phyloP scores from a whole-genome alignment of 108 stramenopile species.

The Aurantiochytrium sp. region DNA sequence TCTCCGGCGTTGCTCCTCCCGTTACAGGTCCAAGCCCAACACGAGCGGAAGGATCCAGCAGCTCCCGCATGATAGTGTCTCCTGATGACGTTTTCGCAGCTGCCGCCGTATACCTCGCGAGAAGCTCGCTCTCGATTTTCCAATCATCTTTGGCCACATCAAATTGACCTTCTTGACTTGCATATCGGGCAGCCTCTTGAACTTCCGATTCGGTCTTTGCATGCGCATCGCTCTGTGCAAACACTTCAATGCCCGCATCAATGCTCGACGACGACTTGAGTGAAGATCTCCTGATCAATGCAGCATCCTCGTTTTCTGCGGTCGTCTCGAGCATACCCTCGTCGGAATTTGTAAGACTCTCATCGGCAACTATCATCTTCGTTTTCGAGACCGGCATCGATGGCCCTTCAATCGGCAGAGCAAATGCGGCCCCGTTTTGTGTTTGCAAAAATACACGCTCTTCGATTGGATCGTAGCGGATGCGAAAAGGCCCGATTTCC shows the following conservation, averaged over 20 bases:
- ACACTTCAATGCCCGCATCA: too few species aligned
- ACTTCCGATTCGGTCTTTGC: too few species aligned
- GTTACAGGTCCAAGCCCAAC: neutral
- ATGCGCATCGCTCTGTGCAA: too few species aligned
- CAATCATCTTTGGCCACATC: neutral
- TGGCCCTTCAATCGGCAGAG: neutral
- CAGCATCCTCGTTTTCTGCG: too few species aligned
- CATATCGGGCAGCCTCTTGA: too few species aligned
- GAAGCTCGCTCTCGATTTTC: neutral
- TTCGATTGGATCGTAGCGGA: neutral
- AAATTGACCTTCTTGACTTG: too few species aligned
- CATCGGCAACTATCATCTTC: too few species aligned
- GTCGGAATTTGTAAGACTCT: too few species aligned
- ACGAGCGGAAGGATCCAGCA: neutral
- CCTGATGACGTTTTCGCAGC: neutral
- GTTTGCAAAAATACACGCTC: neutral
- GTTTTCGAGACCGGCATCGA: too few species aligned
- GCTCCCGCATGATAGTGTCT: neutral
- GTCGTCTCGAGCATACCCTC: too few species aligned
- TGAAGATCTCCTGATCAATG: too few species aligned
- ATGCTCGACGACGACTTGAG: too few species aligned
- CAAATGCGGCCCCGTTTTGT: neutral
- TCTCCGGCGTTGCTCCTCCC: neutral
- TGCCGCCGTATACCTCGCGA: neutral
- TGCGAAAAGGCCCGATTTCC: neutral